Percentiles rank a stretch among this genome's conserved stretches.
Conservation (phyloP, 1,139 yeast genomes). For the Suhomyces choctaworum region DNA sequence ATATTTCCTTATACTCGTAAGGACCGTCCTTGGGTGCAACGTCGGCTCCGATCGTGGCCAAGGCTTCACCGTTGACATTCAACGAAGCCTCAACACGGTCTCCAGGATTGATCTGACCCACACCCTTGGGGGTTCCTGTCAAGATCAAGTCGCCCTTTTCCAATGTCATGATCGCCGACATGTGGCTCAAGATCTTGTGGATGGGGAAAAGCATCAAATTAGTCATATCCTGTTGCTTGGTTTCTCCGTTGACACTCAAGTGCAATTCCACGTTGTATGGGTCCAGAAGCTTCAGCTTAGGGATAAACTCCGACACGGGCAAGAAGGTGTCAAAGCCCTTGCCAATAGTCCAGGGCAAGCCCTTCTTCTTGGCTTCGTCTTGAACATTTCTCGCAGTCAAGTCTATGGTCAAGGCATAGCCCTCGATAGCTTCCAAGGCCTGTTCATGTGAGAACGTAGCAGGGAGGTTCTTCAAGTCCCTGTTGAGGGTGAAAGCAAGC, state of each 20-base stretch:
- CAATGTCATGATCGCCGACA: slow-evolving; percentile 86
- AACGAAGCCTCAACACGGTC: slow-evolving; percentile 70
- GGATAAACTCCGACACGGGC: slow-evolving; percentile 74
- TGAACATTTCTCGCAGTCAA: slow-evolving; percentile 96
- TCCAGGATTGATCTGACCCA: slow-evolving; percentile 77
- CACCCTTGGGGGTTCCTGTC: slow-evolving; percentile 99
- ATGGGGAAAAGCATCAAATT: slow-evolving; percentile 86
- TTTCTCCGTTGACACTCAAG: slow-evolving; percentile 68
- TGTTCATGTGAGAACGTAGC: slow-evolving; percentile 61
- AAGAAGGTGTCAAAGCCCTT: slow-evolving; percentile 96
- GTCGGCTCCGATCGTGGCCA: slow-evolving; percentile 56
- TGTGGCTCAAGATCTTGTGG: slow-evolving; percentile 73
- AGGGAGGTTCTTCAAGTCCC: slow-evolving; percentile 61
- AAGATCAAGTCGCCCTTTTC: slow-evolving; percentile 87
- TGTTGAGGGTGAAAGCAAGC: slow-evolving; percentile 74
- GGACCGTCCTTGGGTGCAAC: slow-evolving; percentile 78
- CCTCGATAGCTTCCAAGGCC: slow-evolving; percentile 74
- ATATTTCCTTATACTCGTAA: slow-evolving; percentile 62
- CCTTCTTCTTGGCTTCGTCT: slow-evolving; percentile 90
- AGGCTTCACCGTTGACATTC: slow-evolving; percentile 51
- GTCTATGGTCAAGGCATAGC: slow-evolving; percentile 88
- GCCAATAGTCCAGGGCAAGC: slow-evolving; percentile 95
- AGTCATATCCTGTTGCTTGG: slow-evolving; percentile 76
- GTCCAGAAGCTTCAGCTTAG: slow-evolving; percentile 65
- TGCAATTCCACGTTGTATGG: slow-evolving; percentile 71